Percentiles rank a stretch among this genome's conserved stretches.
phyloP scores from a whole-genome alignment of 2,329 filamentous ascomycete species.

The Clarireedia hainanense region DNA sequence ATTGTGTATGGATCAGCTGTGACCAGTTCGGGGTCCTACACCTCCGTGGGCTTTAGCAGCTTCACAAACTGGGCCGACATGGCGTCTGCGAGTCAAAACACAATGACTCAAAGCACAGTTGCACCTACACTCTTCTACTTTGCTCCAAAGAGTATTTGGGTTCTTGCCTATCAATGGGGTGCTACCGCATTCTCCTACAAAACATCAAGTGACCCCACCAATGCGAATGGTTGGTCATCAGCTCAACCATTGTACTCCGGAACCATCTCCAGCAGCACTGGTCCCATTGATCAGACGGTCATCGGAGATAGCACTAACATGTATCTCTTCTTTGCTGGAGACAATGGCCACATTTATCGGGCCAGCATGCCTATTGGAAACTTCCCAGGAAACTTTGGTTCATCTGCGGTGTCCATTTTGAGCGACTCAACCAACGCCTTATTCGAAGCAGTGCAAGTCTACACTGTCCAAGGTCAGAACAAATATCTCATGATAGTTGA shows the following conservation, averaged over 20 bases:
- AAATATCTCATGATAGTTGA: slow-evolving; percentile 64
- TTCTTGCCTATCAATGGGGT: slow-evolving; percentile 61
- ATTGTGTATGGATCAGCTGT: too few relatives aligned
- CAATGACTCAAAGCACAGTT: slow-evolving; percentile 39
- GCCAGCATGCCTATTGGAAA: slow-evolving; percentile 53
- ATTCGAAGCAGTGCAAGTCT: too few relatives aligned
- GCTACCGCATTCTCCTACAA: slow-evolving; percentile 50
- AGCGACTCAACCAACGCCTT: too few relatives aligned
- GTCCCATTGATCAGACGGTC: slow-evolving; percentile 51
- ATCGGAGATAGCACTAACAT: slow-evolving; percentile 54
- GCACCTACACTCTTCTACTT: slow-evolving; percentile 60
- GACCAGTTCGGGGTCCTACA: too few relatives aligned
- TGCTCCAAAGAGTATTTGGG: slow-evolving; percentile 51
- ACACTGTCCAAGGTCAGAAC: slow-evolving; percentile 17
- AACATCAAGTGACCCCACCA: slow-evolving; percentile 48
- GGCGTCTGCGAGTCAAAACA: slow-evolving; percentile 43
- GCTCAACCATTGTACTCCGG: too few relatives aligned
- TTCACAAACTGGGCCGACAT: slow-evolving; percentile 27
- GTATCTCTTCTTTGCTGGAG: slow-evolving; percentile 61
- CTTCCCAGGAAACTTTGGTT: neutral
- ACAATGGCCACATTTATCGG: slow-evolving; percentile 60
- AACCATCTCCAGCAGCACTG: too few relatives aligned
- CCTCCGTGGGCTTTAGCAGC: too few relatives aligned
- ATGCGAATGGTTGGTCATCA: too few relatives aligned
- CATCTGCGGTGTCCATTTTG: too few relatives aligned